phyloP scores from a whole-genome alignment of 2,329 filamentous ascomycete species.

The Fusarium staphyleae region DNA sequence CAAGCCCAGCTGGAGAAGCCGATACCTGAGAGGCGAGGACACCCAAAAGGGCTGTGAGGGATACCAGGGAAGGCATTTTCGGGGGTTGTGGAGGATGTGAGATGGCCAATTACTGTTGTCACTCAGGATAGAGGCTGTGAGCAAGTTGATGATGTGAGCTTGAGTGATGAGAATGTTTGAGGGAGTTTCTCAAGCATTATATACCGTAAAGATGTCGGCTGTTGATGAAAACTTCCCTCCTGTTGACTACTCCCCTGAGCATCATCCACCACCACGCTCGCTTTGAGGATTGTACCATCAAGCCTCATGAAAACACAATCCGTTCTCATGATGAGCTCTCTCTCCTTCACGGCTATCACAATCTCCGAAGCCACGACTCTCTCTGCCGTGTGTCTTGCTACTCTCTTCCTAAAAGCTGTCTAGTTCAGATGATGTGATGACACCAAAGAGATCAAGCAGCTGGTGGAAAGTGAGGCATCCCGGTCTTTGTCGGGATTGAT shows the following conservation, averaged over 20 bases:
- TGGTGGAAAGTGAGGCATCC: background rate
- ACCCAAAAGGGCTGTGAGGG: constrained; percentile 28
- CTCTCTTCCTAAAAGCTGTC: constrained; percentile 13
- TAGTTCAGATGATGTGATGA: constrained; percentile 30
- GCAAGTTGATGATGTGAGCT: constrained; percentile 30
- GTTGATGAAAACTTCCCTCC: background rate
- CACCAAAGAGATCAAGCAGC: background rate
- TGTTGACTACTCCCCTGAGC: background rate
- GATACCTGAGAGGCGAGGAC: constrained; percentile 26
- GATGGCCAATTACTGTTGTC: no score
- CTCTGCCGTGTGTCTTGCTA: background rate
- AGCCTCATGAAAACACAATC: constrained; percentile 34
- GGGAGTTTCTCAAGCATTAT: constrained; percentile 31
- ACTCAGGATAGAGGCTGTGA: constrained; percentile 10
- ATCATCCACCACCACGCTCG: background rate
- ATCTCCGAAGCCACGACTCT: constrained; percentile 17
- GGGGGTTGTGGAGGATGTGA: background rate
- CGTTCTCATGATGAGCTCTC: background rate
- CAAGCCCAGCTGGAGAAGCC: constrained; percentile 19
- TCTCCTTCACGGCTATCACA: constrained; percentile 18
- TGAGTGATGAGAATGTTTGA: constrained; percentile 31
- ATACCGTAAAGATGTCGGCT: constrained; percentile 6
- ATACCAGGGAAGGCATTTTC: constrained; percentile 32
- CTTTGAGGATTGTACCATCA: constrained; percentile 30
- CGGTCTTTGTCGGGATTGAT: constrained; percentile 12